These are phyloP conservation scores for Pseudoscleropodium purum DNA, from an alignment of 225 moss, liverwort and hornwort species.

Conservation along the genomic window DNA sequence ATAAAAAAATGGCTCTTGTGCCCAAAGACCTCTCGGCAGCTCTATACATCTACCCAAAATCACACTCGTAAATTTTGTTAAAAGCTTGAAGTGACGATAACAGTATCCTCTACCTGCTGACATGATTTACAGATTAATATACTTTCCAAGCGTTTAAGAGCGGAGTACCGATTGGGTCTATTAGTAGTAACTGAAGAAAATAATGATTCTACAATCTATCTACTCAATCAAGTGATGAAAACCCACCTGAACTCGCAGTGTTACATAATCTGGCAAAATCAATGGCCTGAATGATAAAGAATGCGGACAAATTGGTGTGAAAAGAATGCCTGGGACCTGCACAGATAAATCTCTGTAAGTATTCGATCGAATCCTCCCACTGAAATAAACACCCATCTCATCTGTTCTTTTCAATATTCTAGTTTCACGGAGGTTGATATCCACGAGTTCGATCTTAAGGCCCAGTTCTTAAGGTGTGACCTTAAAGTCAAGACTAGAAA, in stretches of 20 bases:
- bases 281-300: slow-evolving; percentile 91
- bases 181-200: background rate
- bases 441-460: background rate
- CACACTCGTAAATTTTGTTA: background rate
- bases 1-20: background rate
- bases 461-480: background rate
- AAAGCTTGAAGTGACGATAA: background rate
- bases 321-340: slow-evolving; percentile 95
- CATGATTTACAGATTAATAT: background rate
- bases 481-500: background rate
- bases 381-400: background rate
- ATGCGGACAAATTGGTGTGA: slow-evolving; percentile 96
- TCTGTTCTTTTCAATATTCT: background rate
- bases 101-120: background rate
- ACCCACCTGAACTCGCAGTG: slow-evolving; percentile 60
- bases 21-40: background rate
- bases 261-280: slow-evolving; percentile 78
- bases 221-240: background rate
- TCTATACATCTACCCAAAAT: background rate
- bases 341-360: background rate
- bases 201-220: background rate
- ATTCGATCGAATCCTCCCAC: background rate
- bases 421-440: background rate
- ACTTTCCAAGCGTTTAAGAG: background rate
- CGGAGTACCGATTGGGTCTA: background rate